Conservation (phyloP, 2,329 filamentous ascomycete species). For the Epichloe amarillans region DNA sequence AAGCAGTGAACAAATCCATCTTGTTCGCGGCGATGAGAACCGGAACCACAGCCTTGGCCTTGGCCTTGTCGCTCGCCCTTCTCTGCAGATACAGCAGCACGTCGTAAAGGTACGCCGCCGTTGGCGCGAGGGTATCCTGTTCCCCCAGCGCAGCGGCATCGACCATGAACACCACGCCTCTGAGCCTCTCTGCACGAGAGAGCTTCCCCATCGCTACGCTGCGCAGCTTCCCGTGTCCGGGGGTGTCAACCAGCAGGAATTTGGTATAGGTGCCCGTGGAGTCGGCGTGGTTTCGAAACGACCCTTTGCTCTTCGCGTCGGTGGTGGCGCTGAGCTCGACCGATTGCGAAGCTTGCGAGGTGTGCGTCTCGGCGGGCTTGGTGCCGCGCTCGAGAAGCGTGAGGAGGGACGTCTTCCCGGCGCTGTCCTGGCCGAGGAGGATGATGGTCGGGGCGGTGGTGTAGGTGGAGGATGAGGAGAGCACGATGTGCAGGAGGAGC, state of each 20-base stretch:
- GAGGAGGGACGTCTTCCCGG: conserved; percentile 81
- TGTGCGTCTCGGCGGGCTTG: conserved; percentile 35
- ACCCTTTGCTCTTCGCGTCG: conserved; percentile 27
- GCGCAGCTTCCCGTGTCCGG: conserved; percentile 89
- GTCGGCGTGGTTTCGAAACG: conserved; percentile 44
- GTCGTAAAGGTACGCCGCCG: conserved; percentile 80
- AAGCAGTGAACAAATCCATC: conserved; percentile 83
- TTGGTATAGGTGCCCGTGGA: conserved; percentile 45
- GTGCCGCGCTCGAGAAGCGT: conserved; percentile 53
- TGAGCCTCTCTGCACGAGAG: conserved; percentile 34
- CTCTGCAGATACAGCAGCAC: conserved; percentile 73
- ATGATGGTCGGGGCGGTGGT: conserved; percentile 63
- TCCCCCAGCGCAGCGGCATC: conserved; percentile 60
- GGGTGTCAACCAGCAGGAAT: conserved; percentile 69
- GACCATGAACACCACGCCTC: conserved; percentile 75
- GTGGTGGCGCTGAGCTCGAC: conserved; percentile 43
- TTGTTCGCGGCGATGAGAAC: conserved; percentile 89
- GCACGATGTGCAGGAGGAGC: conserved; percentile 60
- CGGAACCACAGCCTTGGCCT: conserved; percentile 35
- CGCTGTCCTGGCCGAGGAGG: conserved; percentile 65
- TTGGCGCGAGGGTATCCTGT: conserved; percentile 50
- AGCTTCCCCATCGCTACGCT: conserved; percentile 47
- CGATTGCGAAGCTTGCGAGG: conserved; percentile 34
- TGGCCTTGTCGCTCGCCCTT: conserved; percentile 34
- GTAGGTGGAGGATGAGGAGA: conserved; percentile 54